Evolutionary conservation across 1,139 yeast species (phyloP).

Genomic region (Hanseniaspora sp.): DNA sequence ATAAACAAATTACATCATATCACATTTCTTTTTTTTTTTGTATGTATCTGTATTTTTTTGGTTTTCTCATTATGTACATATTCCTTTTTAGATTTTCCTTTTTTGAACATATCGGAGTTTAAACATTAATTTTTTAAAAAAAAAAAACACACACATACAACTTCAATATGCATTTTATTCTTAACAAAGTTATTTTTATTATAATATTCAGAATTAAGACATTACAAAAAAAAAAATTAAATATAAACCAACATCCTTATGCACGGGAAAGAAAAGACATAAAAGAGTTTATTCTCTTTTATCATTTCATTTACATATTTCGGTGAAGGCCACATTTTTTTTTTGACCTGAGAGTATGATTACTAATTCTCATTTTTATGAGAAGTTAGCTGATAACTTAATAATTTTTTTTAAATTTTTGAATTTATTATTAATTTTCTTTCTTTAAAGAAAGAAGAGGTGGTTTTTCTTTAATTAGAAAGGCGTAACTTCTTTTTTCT

Average conservation of each 20-base stretch:
- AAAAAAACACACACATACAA: background rate
- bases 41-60: no score
- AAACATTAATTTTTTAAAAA: background rate
- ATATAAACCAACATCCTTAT: conserved; percentile 14
- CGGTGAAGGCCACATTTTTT: conserved; percentile 14
- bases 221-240: background rate
- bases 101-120: background rate
- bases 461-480: conserved; percentile 6
- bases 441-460: conserved; percentile 7
- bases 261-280: conserved; percentile 16
- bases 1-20: no score
- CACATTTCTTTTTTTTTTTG: no score
- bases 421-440: conserved; percentile 15
- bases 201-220: background rate
- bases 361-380: conserved; percentile 14
- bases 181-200: no score
- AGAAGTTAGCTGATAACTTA: conserved; percentile 16
- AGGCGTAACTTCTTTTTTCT: conserved; percentile 7
- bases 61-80: background rate
- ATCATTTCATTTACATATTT: conserved; percentile 15
- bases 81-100: background rate
- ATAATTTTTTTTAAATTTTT: conserved; percentile 15
- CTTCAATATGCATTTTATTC: no score
- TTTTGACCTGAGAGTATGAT: conserved; percentile 16
- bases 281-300: conserved; percentile 14